phyloP scores from a whole-genome alignment of 495 filamentous ascomycete species.

The Corynascus novoguineensis region DNA sequence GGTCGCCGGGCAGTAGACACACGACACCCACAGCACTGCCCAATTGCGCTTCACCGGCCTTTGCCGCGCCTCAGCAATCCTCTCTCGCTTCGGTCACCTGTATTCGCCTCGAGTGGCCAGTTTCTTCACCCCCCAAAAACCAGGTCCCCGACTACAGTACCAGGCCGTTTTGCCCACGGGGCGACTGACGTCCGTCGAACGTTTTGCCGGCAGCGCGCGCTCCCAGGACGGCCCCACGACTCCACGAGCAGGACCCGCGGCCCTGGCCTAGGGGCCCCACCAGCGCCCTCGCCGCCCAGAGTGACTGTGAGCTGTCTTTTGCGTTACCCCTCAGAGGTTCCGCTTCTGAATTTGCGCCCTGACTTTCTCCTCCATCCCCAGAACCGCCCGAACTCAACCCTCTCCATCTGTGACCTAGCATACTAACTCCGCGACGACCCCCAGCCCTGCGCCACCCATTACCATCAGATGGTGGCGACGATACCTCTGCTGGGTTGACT shows the following conservation, averaged over 20 bases:
- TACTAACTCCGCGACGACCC: not conserved
- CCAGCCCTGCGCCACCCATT: constrained; percentile 12
- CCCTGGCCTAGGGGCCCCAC: constrained; percentile 9
- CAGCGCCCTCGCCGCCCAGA: constrained; percentile 5
- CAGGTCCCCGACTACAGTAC: not conserved
- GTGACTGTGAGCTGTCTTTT: constrained; percentile 4
- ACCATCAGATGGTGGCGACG: constrained; percentile 21
- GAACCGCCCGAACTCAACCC: constrained; percentile 4
- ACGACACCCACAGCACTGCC: no score
- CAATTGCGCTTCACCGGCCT: constrained; percentile 10
- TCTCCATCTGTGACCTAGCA: not conserved
- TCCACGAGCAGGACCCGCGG: constrained; percentile 12
- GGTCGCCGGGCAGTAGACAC: no score
- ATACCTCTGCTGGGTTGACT: constrained; percentile 11
- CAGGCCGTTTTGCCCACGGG: constrained; percentile 1
- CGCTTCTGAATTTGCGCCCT: constrained; percentile 5
- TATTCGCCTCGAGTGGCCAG: not conserved
- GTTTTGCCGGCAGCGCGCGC: constrained; percentile 2
- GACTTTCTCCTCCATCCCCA: constrained; percentile 5
- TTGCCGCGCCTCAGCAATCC: constrained; percentile 8
- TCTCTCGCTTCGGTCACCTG: not conserved
- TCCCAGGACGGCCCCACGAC: constrained; percentile 11
- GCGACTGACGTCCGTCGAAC: constrained; percentile 1
- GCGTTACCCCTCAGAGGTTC: constrained; percentile 10
- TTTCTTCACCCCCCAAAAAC: not conserved